Base-by-base conservation (phyloP, 345 rosid genomes). In the Raphanus sativus region DNA sequence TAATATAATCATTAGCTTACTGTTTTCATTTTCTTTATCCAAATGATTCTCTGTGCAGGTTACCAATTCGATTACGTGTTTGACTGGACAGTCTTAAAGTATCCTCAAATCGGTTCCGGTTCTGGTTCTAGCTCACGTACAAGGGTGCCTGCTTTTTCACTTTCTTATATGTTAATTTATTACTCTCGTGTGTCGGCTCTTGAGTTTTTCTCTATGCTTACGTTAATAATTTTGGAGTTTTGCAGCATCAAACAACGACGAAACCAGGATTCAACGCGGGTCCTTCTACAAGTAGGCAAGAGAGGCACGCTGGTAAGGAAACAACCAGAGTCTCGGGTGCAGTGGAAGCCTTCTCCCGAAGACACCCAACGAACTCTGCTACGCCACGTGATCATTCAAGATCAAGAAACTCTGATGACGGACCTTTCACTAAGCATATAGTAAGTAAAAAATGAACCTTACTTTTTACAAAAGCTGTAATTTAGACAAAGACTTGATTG, bases 61-160 rank as follows among this genome's bases (percentile, higher is more conserved):
- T 89, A 86, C 82, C 91, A 89, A 70, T 89, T 91, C 68, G 93
- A 90, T 73, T 87, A 86, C 85, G 87, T 90, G 50, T 91, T 89
- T 78, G 94, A 91, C 85, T 91, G 94, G 97, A 91, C 97, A 74
- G 87, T 87, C 45, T 75, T 89, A 77, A 91, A 91, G 87, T 86
- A 79, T 68, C 92, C 97, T 67, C 97, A 91, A 74, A 76, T 85
- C 56, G 81, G 89, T 71, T 73, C 89, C 73, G 84, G 97, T 80
- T 82, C 97, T 65, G 86, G 90, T 74, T 79, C 78, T 61, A 67
- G 78, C 21, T 79, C 78, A 67, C 61, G 77, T 12, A 54, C 70
- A 52, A 79, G 78, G 78, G 77, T 74, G 61, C 68, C 0, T 21
- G 21, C 21, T 15, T 11, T 32, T 52, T 42, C 54, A 28, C 26